Evolutionary conservation across 2,329 filamentous ascomycete genomes (phyloP), one percentile per base, ranked within the genome.

Genomic region (Penicillium digitatum): DNA sequence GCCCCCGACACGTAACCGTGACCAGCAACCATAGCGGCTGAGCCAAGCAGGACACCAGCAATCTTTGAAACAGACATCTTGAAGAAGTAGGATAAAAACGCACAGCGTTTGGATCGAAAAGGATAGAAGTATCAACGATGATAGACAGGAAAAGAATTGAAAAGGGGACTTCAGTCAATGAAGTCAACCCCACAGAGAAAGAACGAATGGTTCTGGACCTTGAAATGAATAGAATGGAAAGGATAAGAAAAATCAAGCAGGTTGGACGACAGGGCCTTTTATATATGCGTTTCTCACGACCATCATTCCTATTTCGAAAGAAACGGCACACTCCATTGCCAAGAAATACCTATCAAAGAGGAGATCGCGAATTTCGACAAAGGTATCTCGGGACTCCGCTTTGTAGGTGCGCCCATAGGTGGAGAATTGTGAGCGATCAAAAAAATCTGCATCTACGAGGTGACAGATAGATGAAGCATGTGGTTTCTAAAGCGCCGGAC

Each of bases 1-100:
- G 71, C 69, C 53, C 68, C 70, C 9, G 61, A 58, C 20, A 76
- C 72, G 47, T 66, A 72, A 45, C 74, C 74, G 59, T 76, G 74
- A 45, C 70, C 74, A 52, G 70, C 66, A 45, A 72, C 73, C 55
- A 71, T 61, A 44, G 71, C 66, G 56, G 71, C 63, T 39, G 73
- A 70, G 45, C 66, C 65, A 54, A 75, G 66, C 51, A 71, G 48
- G 37, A 70, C 40, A 62, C 62, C 67, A 60, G 67, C 61, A 58
- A 69, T 63, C 63, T 70, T 72, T 55, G 69, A 61, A 48, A 71
- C 39, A 65, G 69, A 69, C 69, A 72, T 72, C 52, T 63, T 59
- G 52, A 43, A 56, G 50, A 44, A 27, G 54, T 46, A 56, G 53
- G 50, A 43, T 35, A 61, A 60, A 48, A 61, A 69, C 68, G 68